Evolutionary conservation across 192 early-diverging fungal genomes (phyloP).

Genomic region (Paraglomus occultum): DNA sequence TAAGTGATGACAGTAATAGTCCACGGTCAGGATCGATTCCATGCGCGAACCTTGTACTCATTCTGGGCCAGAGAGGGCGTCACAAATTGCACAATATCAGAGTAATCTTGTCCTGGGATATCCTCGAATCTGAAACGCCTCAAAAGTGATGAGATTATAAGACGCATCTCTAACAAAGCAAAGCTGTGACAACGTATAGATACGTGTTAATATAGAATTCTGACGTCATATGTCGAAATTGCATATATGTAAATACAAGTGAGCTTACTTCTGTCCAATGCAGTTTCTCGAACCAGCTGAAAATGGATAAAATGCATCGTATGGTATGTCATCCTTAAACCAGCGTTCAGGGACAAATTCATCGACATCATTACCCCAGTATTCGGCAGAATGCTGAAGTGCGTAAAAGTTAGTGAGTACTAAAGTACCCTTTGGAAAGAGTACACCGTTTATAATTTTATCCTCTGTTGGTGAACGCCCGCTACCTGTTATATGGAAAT

Average conservation of each 20-base stretch:
- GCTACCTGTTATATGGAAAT: constrained; percentile 36
- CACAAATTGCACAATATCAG: neutral
- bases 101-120: neutral
- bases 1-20: no score
- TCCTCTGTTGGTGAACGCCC: constrained; percentile 30
- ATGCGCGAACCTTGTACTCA: constrained; percentile 18
- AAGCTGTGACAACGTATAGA: neutral
- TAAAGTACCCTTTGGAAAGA: constrained; percentile 38
- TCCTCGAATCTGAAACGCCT: constrained; percentile 3
- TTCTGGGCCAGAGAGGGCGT: constrained; percentile 1
- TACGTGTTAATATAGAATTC: neutral
- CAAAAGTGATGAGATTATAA: neutral
- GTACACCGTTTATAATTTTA: constrained; percentile 37
- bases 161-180: constrained; percentile 1
- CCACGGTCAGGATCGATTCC: no score
- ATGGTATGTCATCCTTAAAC: constrained; percentile 13
- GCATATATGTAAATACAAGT: neutral
- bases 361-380: constrained; percentile 44
- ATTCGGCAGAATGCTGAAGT: constrained; percentile 40
- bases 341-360: constrained; percentile 52
- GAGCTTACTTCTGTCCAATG: constrained; percentile 7
- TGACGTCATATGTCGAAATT: no score
- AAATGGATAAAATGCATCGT: constrained; percentile 24
- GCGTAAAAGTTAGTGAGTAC: constrained; percentile 39
- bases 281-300: constrained; percentile 4